Base-by-base conservation (phyloP, 2,329 filamentous ascomycete genomes). In the Trichoderma hamatum region DNA sequence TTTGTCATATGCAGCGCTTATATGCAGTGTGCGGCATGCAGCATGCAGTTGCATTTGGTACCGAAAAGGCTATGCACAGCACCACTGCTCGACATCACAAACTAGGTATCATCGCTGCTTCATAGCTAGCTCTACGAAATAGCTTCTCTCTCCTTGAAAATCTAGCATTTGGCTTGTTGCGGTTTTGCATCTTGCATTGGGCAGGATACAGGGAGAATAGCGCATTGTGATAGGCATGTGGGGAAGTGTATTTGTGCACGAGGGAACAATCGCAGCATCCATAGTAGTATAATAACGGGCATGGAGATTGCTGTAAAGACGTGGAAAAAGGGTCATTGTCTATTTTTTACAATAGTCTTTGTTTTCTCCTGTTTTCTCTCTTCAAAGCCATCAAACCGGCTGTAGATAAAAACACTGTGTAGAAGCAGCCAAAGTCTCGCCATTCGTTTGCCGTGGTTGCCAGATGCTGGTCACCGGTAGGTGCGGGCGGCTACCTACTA, bases 381-480 rank as follows among this genome's bases (percentile, higher is more conserved):
- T 26, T 2, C 5, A 19, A 26, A 26, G 6, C 0, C 3, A 10
- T 55, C 6, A 30, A 24, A 10, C 21, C 21, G 19, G 19, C 19
- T 30, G 1, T 19, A 19, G 3, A 32, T 49, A 16, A 26, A 24
- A 49, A 19, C 28, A n/a, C 2, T 64, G 30, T 26, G 9, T 19
- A 54, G 34, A 16, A 43, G 21, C 0, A n/a, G 16, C 9, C n/a
- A 34, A 36, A 34, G 52, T 43, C 36, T 58, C 28, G 63, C 16
- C 26, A 51, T 59, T 51, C 54, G 24, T 58, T 49, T 36, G 63
- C 30, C 36, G 56, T 26, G 56, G 56, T 21, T 58, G 51, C 24
- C 54, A 65, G 62, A 65, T 65, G 62, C 62, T 56, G 32, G 54
- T 67, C 36, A 51, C 54, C 63, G 54, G 63, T 59, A 67, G 63